Base-by-base conservation (phyloP, 441 rosid species). In the Pelargonium australe region DNA sequence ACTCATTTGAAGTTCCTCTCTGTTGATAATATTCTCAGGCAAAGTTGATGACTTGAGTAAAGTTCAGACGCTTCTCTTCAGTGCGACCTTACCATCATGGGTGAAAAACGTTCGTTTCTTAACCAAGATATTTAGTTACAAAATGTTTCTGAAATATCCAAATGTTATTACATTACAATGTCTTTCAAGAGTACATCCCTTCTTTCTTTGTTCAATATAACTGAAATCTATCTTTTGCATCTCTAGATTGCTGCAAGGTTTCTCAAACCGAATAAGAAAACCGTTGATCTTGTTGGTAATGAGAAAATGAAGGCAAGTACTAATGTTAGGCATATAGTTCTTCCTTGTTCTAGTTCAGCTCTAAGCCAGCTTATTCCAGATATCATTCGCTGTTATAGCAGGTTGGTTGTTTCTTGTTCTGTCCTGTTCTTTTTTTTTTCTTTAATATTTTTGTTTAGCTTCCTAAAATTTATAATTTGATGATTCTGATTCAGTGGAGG, bases 41-140 rank as follows among this genome's bases (percentile, higher is more conserved):
- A 90, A 91, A 78, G 97, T 91, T 12, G 82, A 76, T 72, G 97
- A 95, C 74, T 81, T 83, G 68, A 90, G 64, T 64, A 91, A 89
- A 77, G 99, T 95, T 71, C 97, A 90, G 86, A 95, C 99, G 2
- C 95, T 95, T 81, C 99, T 95, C 70, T 90, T 91, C 81, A 95
- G 99, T 81, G 97, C 97, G 23, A 95, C 97, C 65, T 79, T 95
- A 69, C 99, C 96, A 12, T 7, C 25, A 53, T 95, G 97, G 99
- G 97, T 91, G 83, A 78, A 95, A 82, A 70, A 80, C 45, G 99
- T 91, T 69, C 7, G 95, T 83, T 61, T 76, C 72, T 74, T 47
- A 37, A 45, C 64, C 53, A 16, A 55, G 17, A 55, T 63, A 12
- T 61, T 62, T 31, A 3, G n/a, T 73, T 20, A 1, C 13, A 49